Base-by-base conservation (phyloP, 345 rosid species). In the Populus euphratica region DNA sequence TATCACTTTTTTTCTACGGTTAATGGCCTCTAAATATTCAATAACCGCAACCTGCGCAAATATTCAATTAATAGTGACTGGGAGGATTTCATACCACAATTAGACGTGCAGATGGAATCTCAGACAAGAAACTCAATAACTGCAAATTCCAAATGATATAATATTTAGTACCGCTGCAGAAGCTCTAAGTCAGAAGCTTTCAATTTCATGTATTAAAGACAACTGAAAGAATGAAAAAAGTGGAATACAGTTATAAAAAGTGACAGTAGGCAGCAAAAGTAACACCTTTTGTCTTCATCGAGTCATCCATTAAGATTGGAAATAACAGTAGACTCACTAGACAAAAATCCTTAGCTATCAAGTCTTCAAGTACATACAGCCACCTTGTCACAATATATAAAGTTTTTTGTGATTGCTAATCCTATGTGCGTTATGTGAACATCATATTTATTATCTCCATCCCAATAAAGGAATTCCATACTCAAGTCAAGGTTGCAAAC, bases 51-150 rank as follows among this genome's bases (percentile, higher is more conserved):
- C n/a, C 43, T 71, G 33, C 12, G 78, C 33, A 74, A 70, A 71
- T n/a, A 47, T 69, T 63, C 39, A 75, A 70, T 72, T 23, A 73
- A 75, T 41, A 77, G 64, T 73, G 72, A 47, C 29, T 8, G 79
- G 72, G 70, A 20, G 27, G 41, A 7, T 77, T 64, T 73, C 88
- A 74, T 93, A 96, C 99, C 99, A 91, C 99, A 76, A 96, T 84
- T 67, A 96, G 87, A 78, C 85, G 90, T 8, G 89, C 91, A 54
- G 94, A 78, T 81, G 97, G 91, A 83, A 93, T 87, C 86, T 96
- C 98, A 76, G 97, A 85, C 83, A 93, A 84, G 84, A 87, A 88
- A 86, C 87, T 88, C 85, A 96, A 83, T 78, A 96, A 77, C 98
- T 93, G 94, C 89, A 90, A 86, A 78, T 64, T 80, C 79, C 86